Conservation (phyloP, 495 filamentous ascomycete genomes). For the Ramalina peruviana region DNA sequence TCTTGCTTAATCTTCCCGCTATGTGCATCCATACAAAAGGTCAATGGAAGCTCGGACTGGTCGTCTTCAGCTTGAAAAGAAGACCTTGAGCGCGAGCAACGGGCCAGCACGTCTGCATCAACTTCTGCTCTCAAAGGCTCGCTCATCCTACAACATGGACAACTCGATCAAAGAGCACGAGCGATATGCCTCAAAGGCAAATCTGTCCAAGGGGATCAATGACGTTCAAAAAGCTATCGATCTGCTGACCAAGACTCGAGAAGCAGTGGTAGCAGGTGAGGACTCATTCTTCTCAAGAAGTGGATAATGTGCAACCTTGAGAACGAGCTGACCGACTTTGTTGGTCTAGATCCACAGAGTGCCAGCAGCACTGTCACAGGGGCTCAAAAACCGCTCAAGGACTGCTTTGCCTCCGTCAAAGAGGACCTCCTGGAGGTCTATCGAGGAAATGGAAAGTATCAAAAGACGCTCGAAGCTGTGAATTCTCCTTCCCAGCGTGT, state of each 20-base stretch:
- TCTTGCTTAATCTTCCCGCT: too few relatives aligned
- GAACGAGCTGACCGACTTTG: too few relatives aligned
- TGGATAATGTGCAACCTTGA: background rate
- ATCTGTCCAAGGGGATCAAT: slow-evolving; percentile 50
- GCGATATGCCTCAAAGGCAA: slow-evolving; percentile 52
- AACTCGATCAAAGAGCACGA: slow-evolving; percentile 59
- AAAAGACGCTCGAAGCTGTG: slow-evolving; percentile 73
- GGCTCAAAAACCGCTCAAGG: slow-evolving; percentile 68
- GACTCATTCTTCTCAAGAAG: background rate
- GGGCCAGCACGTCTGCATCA: too few relatives aligned
- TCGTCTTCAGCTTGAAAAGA: too few relatives aligned
- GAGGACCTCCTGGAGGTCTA: slow-evolving; percentile 70
- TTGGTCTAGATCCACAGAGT: slow-evolving; percentile 46
- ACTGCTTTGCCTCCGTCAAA: slow-evolving; percentile 62
- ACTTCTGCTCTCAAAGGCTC: background rate
- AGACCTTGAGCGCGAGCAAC: too few relatives aligned
- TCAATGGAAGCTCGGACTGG: too few relatives aligned
- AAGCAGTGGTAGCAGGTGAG: slow-evolving; percentile 52
- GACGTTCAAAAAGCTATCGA: slow-evolving; percentile 74
- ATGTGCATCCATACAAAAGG: too few relatives aligned
- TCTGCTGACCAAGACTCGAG: slow-evolving; percentile 54
- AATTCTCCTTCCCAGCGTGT: background rate
- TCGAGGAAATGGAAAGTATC: slow-evolving; percentile 62
- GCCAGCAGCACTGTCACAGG: slow-evolving; percentile 61
- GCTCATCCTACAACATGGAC: slow-evolving; percentile 39